Evolutionary conservation across 805 yeast species (phyloP).

Genomic region (Yarrowia alimentaria): DNA sequence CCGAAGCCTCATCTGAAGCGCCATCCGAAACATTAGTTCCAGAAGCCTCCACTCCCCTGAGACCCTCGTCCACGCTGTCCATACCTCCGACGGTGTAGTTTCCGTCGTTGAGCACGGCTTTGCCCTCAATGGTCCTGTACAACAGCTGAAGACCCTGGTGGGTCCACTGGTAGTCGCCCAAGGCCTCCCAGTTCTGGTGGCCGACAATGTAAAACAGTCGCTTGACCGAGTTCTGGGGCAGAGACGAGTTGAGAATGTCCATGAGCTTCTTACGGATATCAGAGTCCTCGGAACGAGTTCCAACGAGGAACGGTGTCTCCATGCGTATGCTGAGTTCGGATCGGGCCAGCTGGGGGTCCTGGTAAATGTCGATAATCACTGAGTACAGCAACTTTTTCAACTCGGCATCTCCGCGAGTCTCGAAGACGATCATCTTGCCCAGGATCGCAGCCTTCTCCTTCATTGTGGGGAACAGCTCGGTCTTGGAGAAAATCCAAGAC

Average conservation of each 20-base stretch:
- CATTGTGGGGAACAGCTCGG: conserved; percentile 85
- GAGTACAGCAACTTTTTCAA: conserved; percentile 76
- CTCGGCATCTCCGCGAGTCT: conserved; percentile 78
- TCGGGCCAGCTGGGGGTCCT: conserved; percentile 69
- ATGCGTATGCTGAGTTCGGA: conserved; percentile 89
- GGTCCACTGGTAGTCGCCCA: conserved; percentile 92
- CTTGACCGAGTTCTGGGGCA: conserved; percentile 74
- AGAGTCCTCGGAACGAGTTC: conserved; percentile 80
- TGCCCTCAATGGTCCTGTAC: conserved; percentile 68
- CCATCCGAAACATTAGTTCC: too few relatives aligned
- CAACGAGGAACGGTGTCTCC: conserved; percentile 95
- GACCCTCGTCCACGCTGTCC: conserved; percentile 34
- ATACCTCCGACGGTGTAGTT: conserved; percentile 42
- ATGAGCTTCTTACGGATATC: conserved; percentile 72
- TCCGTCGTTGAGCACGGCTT: conserved; percentile 47
- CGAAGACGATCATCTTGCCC: conserved; percentile 91
- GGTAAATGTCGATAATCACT: conserved; percentile 83
- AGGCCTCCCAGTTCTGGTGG: conserved; percentile 95
- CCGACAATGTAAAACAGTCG: conserved; percentile 82
- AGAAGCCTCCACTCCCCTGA: conserved; percentile 37
- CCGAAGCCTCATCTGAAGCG: too few relatives aligned
- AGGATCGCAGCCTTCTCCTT: conserved; percentile 95
- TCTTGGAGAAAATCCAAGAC: conserved; percentile 82
- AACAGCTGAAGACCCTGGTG: conserved; percentile 87
- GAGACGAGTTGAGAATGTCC: conserved; percentile 71